These are phyloP conservation scores for Boletus insuetus DNA, from an alignment of 768 basidiomycete species.

Conservation along the genomic window DNA sequence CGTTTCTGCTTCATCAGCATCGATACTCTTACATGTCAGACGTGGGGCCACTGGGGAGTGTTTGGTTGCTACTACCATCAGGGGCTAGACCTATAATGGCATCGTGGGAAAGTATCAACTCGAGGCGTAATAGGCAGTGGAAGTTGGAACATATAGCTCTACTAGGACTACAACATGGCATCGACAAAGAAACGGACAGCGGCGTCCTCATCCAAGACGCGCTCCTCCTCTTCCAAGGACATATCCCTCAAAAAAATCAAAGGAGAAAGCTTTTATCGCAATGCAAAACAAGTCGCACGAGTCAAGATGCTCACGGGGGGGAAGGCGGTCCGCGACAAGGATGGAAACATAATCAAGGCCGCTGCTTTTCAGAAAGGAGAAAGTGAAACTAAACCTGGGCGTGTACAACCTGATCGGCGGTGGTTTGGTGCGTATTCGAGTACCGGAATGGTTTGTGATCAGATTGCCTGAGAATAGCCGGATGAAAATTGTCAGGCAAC, in stretches of 20 bases:
- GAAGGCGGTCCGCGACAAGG: conserved; percentile 84
- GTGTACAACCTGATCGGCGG: conserved; percentile 91
- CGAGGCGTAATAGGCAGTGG: no score
- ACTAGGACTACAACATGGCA: conserved; percentile 20
- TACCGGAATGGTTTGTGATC: not conserved
- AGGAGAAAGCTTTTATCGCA: conserved; percentile 97
- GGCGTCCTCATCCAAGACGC: conserved; percentile 30
- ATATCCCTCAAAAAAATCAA: conserved; percentile 68
- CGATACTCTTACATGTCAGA: no score
- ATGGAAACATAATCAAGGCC: conserved; percentile 90
- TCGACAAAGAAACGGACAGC: conserved; percentile 31
- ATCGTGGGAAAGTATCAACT: conserved; percentile 11
- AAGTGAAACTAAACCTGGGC: conserved; percentile 82
- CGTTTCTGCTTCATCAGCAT: no score
- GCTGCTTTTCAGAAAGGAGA: conserved; percentile 97
- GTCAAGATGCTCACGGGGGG: conserved; percentile 94
- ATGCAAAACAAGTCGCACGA: conserved; percentile 82
- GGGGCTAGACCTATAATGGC: not conserved
- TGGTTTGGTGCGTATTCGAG: conserved; percentile 83
- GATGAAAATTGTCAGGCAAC: conserved; percentile 59
- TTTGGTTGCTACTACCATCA: no score
- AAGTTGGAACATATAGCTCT: no score
- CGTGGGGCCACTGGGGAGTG: no score
- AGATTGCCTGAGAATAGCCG: no score
- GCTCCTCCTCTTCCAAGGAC: conserved; percentile 47